Conservation (phyloP, 129 eudicot species). For the Tagetes patula region DNA sequence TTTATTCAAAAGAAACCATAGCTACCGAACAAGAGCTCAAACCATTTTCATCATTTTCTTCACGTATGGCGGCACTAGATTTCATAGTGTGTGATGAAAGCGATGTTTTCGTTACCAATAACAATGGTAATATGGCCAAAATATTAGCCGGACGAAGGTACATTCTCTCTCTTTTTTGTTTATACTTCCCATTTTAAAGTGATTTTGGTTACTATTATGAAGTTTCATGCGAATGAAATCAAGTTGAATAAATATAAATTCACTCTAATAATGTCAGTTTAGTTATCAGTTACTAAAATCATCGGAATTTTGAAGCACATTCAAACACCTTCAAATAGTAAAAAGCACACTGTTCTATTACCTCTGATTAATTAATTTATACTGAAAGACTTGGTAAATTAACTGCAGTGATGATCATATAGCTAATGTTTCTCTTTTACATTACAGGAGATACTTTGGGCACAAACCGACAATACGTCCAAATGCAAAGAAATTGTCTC, state of each 20-base stretch:
- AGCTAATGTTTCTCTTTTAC: not conserved
- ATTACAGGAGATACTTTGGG: constrained; percentile 77
- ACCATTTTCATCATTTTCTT: constrained; percentile 69
- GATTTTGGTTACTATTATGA: no score
- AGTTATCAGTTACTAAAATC: no score
- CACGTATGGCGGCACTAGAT: constrained; percentile 92
- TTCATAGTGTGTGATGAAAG: constrained; percentile 84
- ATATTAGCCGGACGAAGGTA: constrained; percentile 86
- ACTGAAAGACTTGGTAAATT: not conserved
- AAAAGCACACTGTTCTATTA: no score
- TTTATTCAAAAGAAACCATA: constrained; percentile 72
- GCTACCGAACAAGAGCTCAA: constrained; percentile 67
- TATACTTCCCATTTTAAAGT: not conserved
- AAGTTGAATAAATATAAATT: no score
- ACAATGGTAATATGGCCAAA: constrained; percentile 91
- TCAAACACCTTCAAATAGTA: not conserved
- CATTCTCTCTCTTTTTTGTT: constrained; percentile 5
- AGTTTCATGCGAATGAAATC: no score
- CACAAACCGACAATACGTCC: constrained; percentile 90
- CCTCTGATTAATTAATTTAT: not conserved
- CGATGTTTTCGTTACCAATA: constrained; percentile 79
- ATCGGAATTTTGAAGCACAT: not conserved
- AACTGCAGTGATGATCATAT: not conserved
- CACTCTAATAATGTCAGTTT: no score
- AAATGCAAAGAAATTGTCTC: constrained; percentile 61